Base-by-base conservation (phyloP, 305 asterid genomes). In the Fraxinus paxiana region DNA sequence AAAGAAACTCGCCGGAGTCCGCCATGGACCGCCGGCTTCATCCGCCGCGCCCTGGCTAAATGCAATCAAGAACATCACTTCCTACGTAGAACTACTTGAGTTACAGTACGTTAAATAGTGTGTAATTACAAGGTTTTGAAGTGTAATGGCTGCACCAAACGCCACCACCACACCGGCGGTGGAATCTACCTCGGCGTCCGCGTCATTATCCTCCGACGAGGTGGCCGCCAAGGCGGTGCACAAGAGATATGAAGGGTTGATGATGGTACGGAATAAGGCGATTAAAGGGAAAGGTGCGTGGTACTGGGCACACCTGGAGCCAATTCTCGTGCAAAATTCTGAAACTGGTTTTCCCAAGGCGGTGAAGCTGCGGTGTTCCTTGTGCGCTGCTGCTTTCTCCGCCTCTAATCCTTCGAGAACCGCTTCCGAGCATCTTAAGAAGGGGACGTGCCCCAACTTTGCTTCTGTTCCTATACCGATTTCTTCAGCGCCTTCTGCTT, bases 281-380 rank as follows among this genome's bases (percentile, higher is more conserved):
- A 84, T 91, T 5, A 94, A 90, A 80, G 99, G 99, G 0, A 96
- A 96, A 83, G 99, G 99, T 73, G 98, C 99, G 6, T 96, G 99
- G 99, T 96, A 96, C 81, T 96, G 99, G 99, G 92, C 93, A 10
- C 97, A 96, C 87, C 89, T 96, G 15, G 98, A 96, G 84, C 99
- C 99, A 31, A 92, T 94, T 69, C 90, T 96, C 80, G 92, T 94
- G 37, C 95, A 85, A 22, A 89, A 90, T 80, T 82, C 95, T 70
- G 98, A 94, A 41, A 90, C 89, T 26, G 96, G 93, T 37, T 77
- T 91, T 13, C 95, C 99, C 63, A 94, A 94, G 80, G 94, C 99
- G 0, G 98, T 96, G 3, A 96, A 96, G 89, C 98, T 96, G n/a
- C 77, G 95, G 38, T 96, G 99, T 87, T 85, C 92, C 4, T 78